phyloP scores from a whole-genome alignment of 2,329 filamentous ascomycete genomes.

The Pleoardoris graminearum region DNA sequence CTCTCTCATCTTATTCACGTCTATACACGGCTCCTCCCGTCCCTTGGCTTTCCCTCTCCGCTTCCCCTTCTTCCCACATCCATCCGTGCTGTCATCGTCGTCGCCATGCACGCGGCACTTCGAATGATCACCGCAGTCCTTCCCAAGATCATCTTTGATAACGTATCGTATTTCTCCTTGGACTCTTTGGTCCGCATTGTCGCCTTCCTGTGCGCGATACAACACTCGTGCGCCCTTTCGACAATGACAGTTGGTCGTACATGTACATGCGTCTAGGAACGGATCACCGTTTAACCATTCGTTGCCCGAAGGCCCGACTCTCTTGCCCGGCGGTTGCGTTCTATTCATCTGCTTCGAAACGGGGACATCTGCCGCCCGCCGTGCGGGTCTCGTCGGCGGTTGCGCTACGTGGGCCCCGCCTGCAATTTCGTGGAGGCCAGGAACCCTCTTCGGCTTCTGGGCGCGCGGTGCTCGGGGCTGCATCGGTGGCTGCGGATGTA shows the following conservation, averaged over 20 bases:
- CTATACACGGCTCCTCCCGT: slow-evolving; percentile 11
- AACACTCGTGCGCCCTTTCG: slow-evolving; percentile 33
- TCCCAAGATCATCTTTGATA: slow-evolving; percentile 30
- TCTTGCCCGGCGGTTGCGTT: slow-evolving; percentile 8
- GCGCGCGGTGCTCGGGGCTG: not conserved
- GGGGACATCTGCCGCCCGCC: slow-evolving; percentile 6
- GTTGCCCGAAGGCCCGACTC: slow-evolving; percentile 20
- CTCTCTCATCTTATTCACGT: slow-evolving; percentile 8
- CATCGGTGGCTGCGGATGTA: not conserved
- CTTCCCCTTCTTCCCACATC: slow-evolving; percentile 3
- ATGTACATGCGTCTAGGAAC: slow-evolving; percentile 37
- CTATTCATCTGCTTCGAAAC: slow-evolving; percentile 17
- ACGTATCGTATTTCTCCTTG: slow-evolving; percentile 32
- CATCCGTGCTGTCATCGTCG: slow-evolving; percentile 5
- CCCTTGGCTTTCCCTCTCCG: not conserved
- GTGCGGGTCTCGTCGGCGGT: not conserved
- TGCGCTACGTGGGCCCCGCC: slow-evolving; percentile 17
- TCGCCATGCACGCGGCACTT: slow-evolving; percentile 15
- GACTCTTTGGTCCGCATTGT: slow-evolving; percentile 7
- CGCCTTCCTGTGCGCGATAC: slow-evolving; percentile 19
- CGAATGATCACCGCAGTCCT: slow-evolving; percentile 31
- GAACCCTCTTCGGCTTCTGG: not conserved
- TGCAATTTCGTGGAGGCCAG: slow-evolving; percentile 16
- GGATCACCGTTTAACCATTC: slow-evolving; percentile 27
- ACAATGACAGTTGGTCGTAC: slow-evolving; percentile 33